Percentiles rank a stretch among this genome's conserved stretches.
Conservation (phyloP, 1,284 basidiomycete species). For the Cryptococcus amylolentus region DNA sequence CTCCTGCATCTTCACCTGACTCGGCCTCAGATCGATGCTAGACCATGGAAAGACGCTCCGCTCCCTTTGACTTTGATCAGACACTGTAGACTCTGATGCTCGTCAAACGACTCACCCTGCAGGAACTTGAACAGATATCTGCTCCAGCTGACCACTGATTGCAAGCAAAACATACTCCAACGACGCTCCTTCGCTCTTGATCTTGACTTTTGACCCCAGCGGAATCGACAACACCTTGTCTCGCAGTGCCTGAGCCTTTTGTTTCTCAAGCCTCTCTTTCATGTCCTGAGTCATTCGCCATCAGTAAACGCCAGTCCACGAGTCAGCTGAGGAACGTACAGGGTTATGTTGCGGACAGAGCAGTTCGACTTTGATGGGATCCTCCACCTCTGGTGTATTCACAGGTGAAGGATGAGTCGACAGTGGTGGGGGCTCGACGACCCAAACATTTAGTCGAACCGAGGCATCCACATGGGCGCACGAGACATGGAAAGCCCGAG, state of each 20-base stretch:
- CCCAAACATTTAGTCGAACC: slow-evolving; percentile 14
- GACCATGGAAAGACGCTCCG: slow-evolving; percentile 16
- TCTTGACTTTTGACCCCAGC: slow-evolving; percentile 68
- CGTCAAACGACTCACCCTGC: slow-evolving; percentile 6
- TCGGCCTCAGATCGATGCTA: slow-evolving; percentile 25
- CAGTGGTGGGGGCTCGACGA: slow-evolving; percentile 10
- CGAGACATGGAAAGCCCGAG: slow-evolving; percentile 87
- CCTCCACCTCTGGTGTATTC: slow-evolving; percentile 64
- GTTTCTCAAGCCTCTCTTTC: slow-evolving; percentile 65
- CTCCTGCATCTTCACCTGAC: slow-evolving; percentile 13
- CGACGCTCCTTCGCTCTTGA: slow-evolving; percentile 64
- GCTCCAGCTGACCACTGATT: slow-evolving; percentile 5
- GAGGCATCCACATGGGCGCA: slow-evolving; percentile 60
- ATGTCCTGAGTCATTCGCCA: slow-evolving; percentile 54
- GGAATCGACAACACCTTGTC: slow-evolving; percentile 64
- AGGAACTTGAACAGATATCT: slow-evolving; percentile 10
- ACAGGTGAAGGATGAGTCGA: slow-evolving; percentile 35
- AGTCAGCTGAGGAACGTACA: slow-evolving; percentile 53
- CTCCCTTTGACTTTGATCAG: not conserved
- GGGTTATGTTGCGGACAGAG: slow-evolving; percentile 80
- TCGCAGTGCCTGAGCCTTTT: slow-evolving; percentile 61
- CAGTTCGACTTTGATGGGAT: slow-evolving; percentile 62
- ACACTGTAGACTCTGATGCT: not conserved
- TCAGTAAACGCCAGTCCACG: not conserved
- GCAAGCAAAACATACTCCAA: slow-evolving; percentile 62